These are phyloP conservation scores for Lyophyllum decastes DNA, from an alignment of 768 basidiomycete genomes.

Conservation along the genomic window DNA sequence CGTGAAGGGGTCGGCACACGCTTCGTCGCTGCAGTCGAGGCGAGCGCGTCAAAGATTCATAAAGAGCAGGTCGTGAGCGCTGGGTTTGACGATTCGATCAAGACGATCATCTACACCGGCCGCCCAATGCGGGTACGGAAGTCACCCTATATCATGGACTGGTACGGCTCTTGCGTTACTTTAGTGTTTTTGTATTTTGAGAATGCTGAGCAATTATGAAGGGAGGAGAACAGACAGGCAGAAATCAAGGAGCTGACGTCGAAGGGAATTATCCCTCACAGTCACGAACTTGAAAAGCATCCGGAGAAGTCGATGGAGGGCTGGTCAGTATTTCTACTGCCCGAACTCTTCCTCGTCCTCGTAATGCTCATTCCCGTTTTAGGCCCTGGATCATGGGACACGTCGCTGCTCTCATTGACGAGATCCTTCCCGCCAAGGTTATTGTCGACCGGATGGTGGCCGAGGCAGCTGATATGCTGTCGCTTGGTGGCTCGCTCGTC, in stretches of 20 bases:
- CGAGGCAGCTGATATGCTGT: slow-evolving; percentile 38
- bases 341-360: neutral
- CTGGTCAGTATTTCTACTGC: slow-evolving; percentile 26
- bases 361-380: too few species aligned
- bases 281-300: slow-evolving; percentile 71
- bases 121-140: slow-evolving; percentile 87
- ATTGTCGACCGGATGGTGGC: slow-evolving; percentile 80
- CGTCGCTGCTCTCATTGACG: slow-evolving; percentile 72
- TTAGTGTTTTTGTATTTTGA: neutral
- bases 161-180: slow-evolving; percentile 43
- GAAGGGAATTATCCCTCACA: slow-evolving; percentile 77
- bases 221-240: slow-evolving; percentile 74
- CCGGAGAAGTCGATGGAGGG: slow-evolving; percentile 76
- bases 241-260: slow-evolving; percentile 85
- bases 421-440: slow-evolving; percentile 78
- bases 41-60: slow-evolving; percentile 42
- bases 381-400: slow-evolving; percentile 81
- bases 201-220: slow-evolving; percentile 21
- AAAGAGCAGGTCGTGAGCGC: slow-evolving; percentile 76
- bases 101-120: slow-evolving; percentile 89
- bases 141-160: slow-evolving; percentile 84
- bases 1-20: too few species aligned
- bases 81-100: slow-evolving; percentile 76
- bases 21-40: too few species aligned
- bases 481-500: slow-evolving; percentile 35